phyloP scores from a whole-genome alignment of 139 green algal species.

The Closterium sp. region DNA sequence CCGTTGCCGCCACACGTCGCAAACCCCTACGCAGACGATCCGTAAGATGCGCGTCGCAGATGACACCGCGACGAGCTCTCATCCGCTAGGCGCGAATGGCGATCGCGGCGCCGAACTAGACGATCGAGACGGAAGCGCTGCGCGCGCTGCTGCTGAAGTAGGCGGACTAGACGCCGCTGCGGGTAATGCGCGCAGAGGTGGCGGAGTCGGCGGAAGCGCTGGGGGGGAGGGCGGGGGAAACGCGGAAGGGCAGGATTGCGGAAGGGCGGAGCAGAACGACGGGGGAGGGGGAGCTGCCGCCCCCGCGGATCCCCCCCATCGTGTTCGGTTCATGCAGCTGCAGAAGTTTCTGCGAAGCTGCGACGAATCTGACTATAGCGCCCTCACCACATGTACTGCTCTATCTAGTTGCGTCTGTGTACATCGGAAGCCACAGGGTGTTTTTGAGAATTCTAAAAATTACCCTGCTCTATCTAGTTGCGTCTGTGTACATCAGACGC shows the following conservation, averaged over 20 bases:
- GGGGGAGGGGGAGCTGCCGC: background rate
- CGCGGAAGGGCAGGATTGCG: background rate
- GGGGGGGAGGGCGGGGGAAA: background rate
- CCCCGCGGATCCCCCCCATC: background rate
- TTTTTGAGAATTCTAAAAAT: too few relatives aligned
- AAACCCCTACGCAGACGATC: background rate
- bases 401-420: too few relatives aligned
- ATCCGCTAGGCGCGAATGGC: too few relatives aligned
- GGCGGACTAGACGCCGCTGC: background rate
- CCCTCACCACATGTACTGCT: background rate
- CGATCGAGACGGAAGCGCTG: background rate
- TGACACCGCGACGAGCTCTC: too few relatives aligned
- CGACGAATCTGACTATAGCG: background rate
- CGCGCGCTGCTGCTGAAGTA: too few relatives aligned
- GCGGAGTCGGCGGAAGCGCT: background rate
- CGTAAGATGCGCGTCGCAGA: background rate
- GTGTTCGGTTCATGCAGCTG: conserved; percentile 7
- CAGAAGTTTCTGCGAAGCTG: conserved; percentile 12
- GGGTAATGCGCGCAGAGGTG: background rate
- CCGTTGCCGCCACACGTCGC: too few relatives aligned
- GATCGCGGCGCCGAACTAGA: background rate
- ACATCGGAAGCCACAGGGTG: too few relatives aligned
- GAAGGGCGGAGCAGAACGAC: background rate
- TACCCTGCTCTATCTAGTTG: too few relatives aligned
- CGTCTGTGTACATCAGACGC: too few relatives aligned